Base-by-base conservation (phyloP, 148 eudicot genomes). In the Silene uniflora region DNA sequence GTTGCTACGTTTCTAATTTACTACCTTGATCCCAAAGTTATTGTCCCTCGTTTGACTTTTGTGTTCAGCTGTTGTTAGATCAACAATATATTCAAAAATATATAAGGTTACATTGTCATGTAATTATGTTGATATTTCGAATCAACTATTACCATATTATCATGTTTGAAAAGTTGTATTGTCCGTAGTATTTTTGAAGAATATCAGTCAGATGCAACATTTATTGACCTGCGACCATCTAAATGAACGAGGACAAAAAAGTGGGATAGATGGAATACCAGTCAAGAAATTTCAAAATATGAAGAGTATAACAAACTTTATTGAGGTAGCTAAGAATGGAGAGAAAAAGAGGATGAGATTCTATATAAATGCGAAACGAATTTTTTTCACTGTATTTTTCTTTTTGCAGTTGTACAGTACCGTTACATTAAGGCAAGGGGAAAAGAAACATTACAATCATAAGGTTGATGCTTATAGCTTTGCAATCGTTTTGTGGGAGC, bases 401-500 rank as follows among this genome's bases (percentile, higher is more conserved):
- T 22, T 12, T 47, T 75, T 44, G 62, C 81, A 85, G 87, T 39
- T 85, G 76, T 82, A 85, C 78, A 82, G 87, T 83, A 95, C 97
- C 6, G 96, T 92, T 74, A 95, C 98, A 22, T 70, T 94, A 77
- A 90, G 96, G 81, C 97, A 88, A 47, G 98, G 98, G n/a, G 98
- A 95, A 82, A 95, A 95, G 86, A 92, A 95, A 82, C 97, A 95
- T 82, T 95, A 95, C 77, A 92, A 92, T 77, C 90, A 92, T 77
- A 95, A 95, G 73, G 98, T 95, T 56, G 98, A 95, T 85, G 97
- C 91, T 3, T 95, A 95, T 79, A 95, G 98, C 81, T 95, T 95
- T 76, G 96, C 98, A 5, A 92, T 95, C 71, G 97, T 95, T 7
- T 85, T 95, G 73, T 95, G 98, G 98, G 98, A 95, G 84, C 93